Evolutionary conservation across 257 asterid genomes (phyloP).

Genomic region (Salvia splendens): DNA sequence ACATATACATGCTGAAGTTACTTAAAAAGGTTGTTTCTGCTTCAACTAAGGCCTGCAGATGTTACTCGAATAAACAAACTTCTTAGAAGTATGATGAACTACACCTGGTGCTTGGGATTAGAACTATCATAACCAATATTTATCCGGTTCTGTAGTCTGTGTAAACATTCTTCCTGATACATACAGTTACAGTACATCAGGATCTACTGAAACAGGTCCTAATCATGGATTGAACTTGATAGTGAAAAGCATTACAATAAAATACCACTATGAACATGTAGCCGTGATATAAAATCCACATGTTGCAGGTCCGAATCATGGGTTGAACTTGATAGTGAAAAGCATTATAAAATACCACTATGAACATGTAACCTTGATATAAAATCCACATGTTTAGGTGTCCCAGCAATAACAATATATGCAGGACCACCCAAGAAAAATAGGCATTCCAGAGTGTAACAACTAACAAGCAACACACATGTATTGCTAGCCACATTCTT

Average conservation of each 20-base stretch:
- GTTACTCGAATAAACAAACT: background rate
- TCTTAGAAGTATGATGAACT: slow-evolving; percentile 26
- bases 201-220: slow-evolving; percentile 25
- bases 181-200: slow-evolving; percentile 31
- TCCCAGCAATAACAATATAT: slow-evolving; percentile 20
- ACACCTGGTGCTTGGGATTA: slow-evolving; percentile 85
- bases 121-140: slow-evolving; percentile 82
- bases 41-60: slow-evolving; percentile 13
- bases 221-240: background rate
- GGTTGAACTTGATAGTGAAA: background rate
- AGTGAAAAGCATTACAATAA: too few species aligned
- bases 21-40: background rate
- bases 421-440: slow-evolving; percentile 30
- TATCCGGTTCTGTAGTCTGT: slow-evolving; percentile 78
- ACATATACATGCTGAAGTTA: slow-evolving; percentile 19
- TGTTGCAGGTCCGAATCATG: too few species aligned
- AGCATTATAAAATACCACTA: slow-evolving; percentile 12
- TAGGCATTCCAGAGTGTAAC: slow-evolving; percentile 12
- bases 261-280: too few species aligned
- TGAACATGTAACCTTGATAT: slow-evolving; percentile 7
- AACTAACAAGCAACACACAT: background rate
- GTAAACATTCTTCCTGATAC: slow-evolving; percentile 86
- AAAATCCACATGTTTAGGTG: slow-evolving; percentile 14
- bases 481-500: slow-evolving; percentile 26
- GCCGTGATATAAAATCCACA: too few species aligned